A percentile compares a stretch with the other conserved stretches of the same genome.
phyloP scores from a whole-genome alignment of 305 asterid genomes.

The Nicotiana rustica region DNA sequence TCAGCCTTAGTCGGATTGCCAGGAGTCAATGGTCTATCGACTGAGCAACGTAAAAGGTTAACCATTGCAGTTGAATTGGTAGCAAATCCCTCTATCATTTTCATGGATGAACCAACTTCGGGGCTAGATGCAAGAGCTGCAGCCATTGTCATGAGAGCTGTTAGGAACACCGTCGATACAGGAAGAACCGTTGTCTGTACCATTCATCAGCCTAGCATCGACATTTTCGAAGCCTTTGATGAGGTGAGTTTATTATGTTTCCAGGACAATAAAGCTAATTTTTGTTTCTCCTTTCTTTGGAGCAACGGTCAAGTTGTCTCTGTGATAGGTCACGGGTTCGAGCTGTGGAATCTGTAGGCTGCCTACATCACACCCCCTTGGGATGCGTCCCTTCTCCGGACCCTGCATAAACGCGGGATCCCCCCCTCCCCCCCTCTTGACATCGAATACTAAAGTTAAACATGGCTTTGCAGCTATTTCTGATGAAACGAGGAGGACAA shows the following conservation, averaged over 20 bases:
- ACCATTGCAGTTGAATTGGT: conserved; percentile 74
- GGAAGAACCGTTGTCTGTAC: conserved; percentile 52
- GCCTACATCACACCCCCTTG: too few relatives aligned
- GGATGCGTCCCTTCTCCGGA: too few relatives aligned
- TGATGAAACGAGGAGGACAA: conserved; percentile 77
- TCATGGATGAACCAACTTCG: conserved; percentile 73
- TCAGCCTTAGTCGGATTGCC: conserved; percentile 65
- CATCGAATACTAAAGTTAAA: conserved; percentile 4
- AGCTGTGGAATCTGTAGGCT: too few relatives aligned
- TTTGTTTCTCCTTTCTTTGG: not conserved
- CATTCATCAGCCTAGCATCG: conserved; percentile 52
- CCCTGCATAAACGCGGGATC: too few relatives aligned
- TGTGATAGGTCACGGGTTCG: too few relatives aligned
- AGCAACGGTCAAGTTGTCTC: too few relatives aligned
- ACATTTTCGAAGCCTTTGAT: conserved; percentile 52
- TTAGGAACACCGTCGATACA: conserved; percentile 48
- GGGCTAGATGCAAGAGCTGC: conserved; percentile 76
- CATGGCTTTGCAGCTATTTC: conserved; percentile 51
- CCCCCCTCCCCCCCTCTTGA: not conserved
- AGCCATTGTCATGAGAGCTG: conserved; percentile 56
- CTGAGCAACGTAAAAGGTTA: conserved; percentile 70
- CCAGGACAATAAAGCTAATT: not conserved
- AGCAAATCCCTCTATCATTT: conserved; percentile 69
- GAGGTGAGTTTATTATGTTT: conserved; percentile 37
- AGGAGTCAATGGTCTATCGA: conserved; percentile 66